Evolutionary conservation across 2,329 filamentous ascomycete genomes (phyloP), one percentile per base, ranked within the genome.

Genomic region (Verticillium tricorpus): DNA sequence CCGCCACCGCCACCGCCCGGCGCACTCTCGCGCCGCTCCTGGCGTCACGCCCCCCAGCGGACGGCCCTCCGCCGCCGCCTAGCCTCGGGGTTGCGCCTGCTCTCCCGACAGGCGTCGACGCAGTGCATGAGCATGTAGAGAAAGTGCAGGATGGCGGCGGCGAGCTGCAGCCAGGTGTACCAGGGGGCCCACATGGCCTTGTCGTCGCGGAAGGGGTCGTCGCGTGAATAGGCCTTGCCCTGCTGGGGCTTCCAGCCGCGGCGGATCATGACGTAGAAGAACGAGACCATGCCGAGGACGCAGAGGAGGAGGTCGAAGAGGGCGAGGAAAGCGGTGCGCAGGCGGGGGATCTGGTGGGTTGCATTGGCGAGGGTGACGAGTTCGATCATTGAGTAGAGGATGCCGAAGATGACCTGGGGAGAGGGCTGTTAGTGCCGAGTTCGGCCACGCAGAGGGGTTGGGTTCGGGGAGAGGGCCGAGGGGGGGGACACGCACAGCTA

Each of bases 301-400:
- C 65, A 66, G 56, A 65, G 59, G 45, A 64, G 19, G 50, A 66
- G 63, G 40, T 66, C 65, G 61, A 32, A 40, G 19, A 66, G 56
- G 59, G 64, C 65, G 56, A 66, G 62, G 59, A 61, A 61, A 40
- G 59, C 59, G 55, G 60, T 62, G 40, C 64, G 65, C 12, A 66
- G 22, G 28, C 65, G 65, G 19, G 60, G 60, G 56, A 66, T 66
- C 40, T 66, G 62, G 64, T 60, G 59, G 9, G 64, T 65, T 34
- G 65, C 52, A 60, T 66, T 65, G 59, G 65, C 65, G 56, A 66
- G 65, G n/a, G 64, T 62, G 19, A 65, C 60, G 64, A 66, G 61
- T 14, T 66, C 77, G 25, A 74, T 69, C 76, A 79, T 78, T 63
- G 75, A 78, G 68, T 78, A 80, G 63, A 80, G 63, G 9, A 77